Evolutionary conservation across 2,329 filamentous ascomycete species (phyloP).

Genomic region (Allantophomopsis lycopodina): DNA sequence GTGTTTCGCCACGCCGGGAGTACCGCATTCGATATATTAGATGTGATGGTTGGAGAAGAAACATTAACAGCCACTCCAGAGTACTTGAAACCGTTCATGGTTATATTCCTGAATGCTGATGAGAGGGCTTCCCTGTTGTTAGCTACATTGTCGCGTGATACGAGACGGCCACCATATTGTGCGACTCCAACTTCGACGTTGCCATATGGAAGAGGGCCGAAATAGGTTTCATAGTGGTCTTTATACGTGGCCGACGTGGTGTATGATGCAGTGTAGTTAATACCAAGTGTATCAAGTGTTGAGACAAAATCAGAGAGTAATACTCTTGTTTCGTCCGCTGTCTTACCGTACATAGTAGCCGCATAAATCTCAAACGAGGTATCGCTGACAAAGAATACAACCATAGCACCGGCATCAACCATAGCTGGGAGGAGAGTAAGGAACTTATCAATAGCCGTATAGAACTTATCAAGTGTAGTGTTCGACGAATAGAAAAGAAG

Average conservation of each 20-base stretch:
- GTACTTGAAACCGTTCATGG: slow-evolving; percentile 17
- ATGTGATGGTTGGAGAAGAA: slow-evolving; percentile 4
- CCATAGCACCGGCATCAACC: slow-evolving; percentile 33
- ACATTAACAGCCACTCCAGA: slow-evolving; percentile 20
- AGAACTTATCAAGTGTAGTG: slow-evolving; percentile 28
- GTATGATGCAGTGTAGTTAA: slow-evolving; percentile 16
- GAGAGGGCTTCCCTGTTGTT: slow-evolving; percentile 10
- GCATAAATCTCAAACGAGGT: slow-evolving; percentile 30
- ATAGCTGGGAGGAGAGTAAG: slow-evolving; percentile 28
- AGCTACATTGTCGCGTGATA: slow-evolving; percentile 21
- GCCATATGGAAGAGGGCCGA: slow-evolving; percentile 15
- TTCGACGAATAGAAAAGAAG: slow-evolving; percentile 24
- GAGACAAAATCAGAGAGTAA: slow-evolving; percentile 31
- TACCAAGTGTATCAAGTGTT: slow-evolving; percentile 22
- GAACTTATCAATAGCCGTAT: slow-evolving; percentile 30
- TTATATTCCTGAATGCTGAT: slow-evolving; percentile 18
- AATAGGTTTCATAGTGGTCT: slow-evolving; percentile 18
- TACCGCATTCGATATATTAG: slow-evolving; percentile 19
- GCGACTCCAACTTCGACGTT: slow-evolving; percentile 14
- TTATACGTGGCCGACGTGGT: slow-evolving; percentile 10
- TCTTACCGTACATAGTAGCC: slow-evolving; percentile 32
- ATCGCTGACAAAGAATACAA: slow-evolving; percentile 31
- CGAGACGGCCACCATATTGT: slow-evolving; percentile 27
- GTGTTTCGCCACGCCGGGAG: slow-evolving; percentile 26
- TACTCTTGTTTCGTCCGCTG: slow-evolving; percentile 23